Conservation (phyloP, 2,329 filamentous ascomycete species). For the Triangularia setosa region DNA sequence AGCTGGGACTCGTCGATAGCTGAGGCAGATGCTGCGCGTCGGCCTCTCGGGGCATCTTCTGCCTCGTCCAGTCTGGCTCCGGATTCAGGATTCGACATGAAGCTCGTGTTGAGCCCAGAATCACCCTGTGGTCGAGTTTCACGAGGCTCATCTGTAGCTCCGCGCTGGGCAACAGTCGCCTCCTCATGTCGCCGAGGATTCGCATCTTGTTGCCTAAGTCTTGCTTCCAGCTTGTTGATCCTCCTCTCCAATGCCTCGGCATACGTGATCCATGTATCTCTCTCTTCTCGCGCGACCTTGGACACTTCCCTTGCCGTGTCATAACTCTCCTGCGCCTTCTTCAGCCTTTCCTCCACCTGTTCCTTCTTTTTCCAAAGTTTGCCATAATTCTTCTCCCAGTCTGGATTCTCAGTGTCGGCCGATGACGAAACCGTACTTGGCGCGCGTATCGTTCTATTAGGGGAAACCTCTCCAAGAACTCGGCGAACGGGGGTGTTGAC, state of each 20-base stretch:
- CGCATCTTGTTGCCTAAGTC: slow-evolving; percentile 18
- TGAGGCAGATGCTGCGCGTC: slow-evolving; percentile 6
- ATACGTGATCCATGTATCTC: slow-evolving; percentile 44
- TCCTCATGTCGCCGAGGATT: not conserved
- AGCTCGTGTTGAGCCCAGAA: slow-evolving; percentile 5
- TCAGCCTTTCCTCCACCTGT: slow-evolving; percentile 37
- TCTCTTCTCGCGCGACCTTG: slow-evolving; percentile 29
- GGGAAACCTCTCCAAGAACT: slow-evolving; percentile 18
- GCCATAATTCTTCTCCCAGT: slow-evolving; percentile 17
- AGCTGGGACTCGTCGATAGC: not conserved
- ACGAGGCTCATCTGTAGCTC: not conserved
- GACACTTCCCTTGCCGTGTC: slow-evolving; percentile 30
- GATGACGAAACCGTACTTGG: not conserved
- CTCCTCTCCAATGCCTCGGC: slow-evolving; percentile 41
- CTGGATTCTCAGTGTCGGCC: not conserved
- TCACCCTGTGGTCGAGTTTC: not conserved
- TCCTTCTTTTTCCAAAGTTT: slow-evolving; percentile 27
- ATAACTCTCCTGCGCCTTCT: slow-evolving; percentile 32
- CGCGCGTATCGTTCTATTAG: slow-evolving; percentile 9
- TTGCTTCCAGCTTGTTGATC: slow-evolving; percentile 41
- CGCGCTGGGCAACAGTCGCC: not conserved
- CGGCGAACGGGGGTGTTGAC: not conserved
- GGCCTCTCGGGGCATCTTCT: slow-evolving; percentile 1
- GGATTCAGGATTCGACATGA: slow-evolving; percentile 10
- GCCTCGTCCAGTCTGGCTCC: not conserved